Conservation (phyloP, 2,329 filamentous ascomycete genomes). For the Penicillium janthinellum region DNA sequence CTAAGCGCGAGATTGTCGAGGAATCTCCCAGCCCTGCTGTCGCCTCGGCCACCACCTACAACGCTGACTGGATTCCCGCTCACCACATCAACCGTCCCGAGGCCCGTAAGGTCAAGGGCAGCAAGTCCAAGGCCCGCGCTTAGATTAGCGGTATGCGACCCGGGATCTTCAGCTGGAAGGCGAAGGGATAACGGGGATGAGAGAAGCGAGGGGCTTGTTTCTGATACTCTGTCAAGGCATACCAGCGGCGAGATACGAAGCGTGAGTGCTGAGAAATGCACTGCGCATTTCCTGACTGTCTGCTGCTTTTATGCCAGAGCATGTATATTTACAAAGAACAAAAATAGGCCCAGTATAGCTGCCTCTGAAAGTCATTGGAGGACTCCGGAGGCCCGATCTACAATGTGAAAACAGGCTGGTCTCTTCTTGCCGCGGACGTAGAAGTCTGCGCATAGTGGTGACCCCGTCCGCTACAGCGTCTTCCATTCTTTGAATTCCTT, state of each 20-base stretch:
- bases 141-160: constrained; percentile 23
- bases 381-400: constrained; percentile 1
- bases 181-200: constrained; percentile 6
- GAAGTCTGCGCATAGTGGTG: neutral
- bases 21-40: constrained; percentile 68
- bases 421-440: neutral
- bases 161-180: constrained; percentile 1
- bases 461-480: constrained; percentile 51
- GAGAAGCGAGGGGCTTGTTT: constrained; percentile 9
- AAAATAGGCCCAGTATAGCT: constrained; percentile 10
- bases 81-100: constrained; percentile 86
- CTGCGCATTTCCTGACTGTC: neutral
- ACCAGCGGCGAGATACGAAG: neutral
- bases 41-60: constrained; percentile 73
- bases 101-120: constrained; percentile 62
- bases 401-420: constrained; percentile 3
- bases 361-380: constrained; percentile 4
- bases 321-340: constrained; percentile 21
- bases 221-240: constrained; percentile 3
- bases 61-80: constrained; percentile 91
- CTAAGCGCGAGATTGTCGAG: constrained; percentile 69
- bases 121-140: constrained; percentile 41
- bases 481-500: constrained; percentile 78
- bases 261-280: constrained; percentile 22
- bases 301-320: constrained; percentile 9